Conservation (phyloP, 1,139 yeast genomes). For the Suhomyces yuchorum region DNA sequence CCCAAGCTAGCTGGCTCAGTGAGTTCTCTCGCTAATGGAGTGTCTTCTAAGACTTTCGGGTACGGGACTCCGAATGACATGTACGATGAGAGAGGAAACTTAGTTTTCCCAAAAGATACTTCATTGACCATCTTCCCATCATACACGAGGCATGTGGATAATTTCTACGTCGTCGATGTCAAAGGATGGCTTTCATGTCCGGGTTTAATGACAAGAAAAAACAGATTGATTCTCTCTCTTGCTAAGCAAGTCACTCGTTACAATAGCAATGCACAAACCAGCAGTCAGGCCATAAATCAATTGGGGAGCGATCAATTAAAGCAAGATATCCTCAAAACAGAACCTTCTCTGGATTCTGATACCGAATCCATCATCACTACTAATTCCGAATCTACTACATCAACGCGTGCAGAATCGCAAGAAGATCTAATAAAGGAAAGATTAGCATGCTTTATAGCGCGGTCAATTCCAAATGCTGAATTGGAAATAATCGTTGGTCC, state of each 20-base stretch:
- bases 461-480: conserved; percentile 56
- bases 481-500: conserved; percentile 57
- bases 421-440: conserved; percentile 55
- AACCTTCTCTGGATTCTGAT: conserved; percentile 16
- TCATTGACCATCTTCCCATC: conserved; percentile 58
- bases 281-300: conserved; percentile 31
- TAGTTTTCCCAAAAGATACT: conserved; percentile 42
- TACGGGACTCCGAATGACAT: conserved; percentile 18
- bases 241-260: conserved; percentile 69
- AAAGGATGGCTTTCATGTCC: conserved; percentile 77
- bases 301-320: conserved; percentile 33
- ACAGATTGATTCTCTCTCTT: conserved; percentile 64
- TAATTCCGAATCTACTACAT: conserved; percentile 10
- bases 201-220: conserved; percentile 70
- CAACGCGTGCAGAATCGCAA: conserved; percentile 8
- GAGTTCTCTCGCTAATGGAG: conserved; percentile 51
- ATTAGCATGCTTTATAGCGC: conserved; percentile 60
- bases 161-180: conserved; percentile 56
- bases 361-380: conserved; percentile 13
- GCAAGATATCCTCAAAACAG: conserved; percentile 28
- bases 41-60: conserved; percentile 40
- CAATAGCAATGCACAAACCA: conserved; percentile 23
- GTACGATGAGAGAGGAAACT: conserved; percentile 36
- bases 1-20: conserved; percentile 54
- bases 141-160: conserved; percentile 49